Evolutionary conservation across 192 early-diverging fungal species (phyloP), one percentile per base, ranked within the genome.

Genomic region (Mortierella claussenii): DNA sequence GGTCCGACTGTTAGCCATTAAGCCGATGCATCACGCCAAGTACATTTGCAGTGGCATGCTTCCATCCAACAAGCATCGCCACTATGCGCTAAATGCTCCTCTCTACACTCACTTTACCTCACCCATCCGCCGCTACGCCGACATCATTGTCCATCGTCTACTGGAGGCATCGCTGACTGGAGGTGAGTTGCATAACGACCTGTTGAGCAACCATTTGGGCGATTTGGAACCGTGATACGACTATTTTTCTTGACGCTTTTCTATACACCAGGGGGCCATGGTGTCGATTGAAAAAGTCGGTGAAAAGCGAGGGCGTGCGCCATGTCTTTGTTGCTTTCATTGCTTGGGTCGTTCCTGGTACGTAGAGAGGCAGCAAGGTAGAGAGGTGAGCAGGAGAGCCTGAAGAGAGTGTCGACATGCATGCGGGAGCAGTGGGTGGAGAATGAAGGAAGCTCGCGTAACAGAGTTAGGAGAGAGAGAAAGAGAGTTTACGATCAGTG

Each of bases 91-190:
- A 60, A 96, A 96, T 47, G 82, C 89, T 6, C 86, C 84, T 1
- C 93, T 99, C 30, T 99, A 97, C 83, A 97, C 96, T 13, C 97
- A 99, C 63, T 99, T 99, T 65, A 97, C 97, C 13, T 93, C 93
- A 8, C 97, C 97, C 3, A 97, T 96, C 75, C 93, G 96, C 36
- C 92, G 97, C 20, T 99, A 96, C 79, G 90, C 95, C 43, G 97
- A 99, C 80, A 86, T 99, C 34, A 88, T 97, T 81, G 97, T 99
- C 9, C 96, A 99, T 69, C 89, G 97, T 2, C 78, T 95, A 50
- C 80, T 99, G 30, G 91, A 93, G 43, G 88, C 92, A 1, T 80
- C 86, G 46, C 65, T 87, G 63, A 59, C 65, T 49, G 82, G 76
- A 64, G 81, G 85, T 85, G 78, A 69, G 67, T 64, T 64, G 52